Evolutionary conservation across 2,329 filamentous ascomycete species (phyloP).

Genomic region (Alternaria panax): DNA sequence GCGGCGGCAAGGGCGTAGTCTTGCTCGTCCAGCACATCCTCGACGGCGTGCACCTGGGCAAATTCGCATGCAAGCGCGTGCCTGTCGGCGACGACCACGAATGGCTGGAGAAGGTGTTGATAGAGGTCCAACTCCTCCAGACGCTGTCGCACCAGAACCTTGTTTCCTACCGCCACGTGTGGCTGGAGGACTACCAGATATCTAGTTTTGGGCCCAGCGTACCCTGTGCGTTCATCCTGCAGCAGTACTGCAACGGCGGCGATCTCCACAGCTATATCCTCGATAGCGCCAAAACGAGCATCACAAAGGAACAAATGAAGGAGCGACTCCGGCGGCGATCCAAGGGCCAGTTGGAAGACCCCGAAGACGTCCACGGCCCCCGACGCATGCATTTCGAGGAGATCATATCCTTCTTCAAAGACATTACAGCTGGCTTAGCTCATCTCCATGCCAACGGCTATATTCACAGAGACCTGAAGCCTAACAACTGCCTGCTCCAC

Average conservation of each 20-base stretch:
- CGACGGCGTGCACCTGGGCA: conserved; percentile 84
- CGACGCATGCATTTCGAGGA: conserved; percentile 79
- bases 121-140: conserved; percentile 92
- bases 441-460: conserved; percentile 92
- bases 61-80: conserved; percentile 96
- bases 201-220: conserved; percentile 88
- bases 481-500: conserved; percentile 92
- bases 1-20: conserved; percentile 93
- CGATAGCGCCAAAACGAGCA: conserved; percentile 66
- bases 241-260: conserved; percentile 95
- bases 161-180: conserved; percentile 95
- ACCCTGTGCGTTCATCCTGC: conserved; percentile 93
- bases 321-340: conserved; percentile 84
- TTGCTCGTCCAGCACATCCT: conserved; percentile 91
- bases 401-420: conserved; percentile 95
- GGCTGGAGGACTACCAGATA: conserved; percentile 88
- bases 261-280: conserved; percentile 89
- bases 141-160: conserved; percentile 93
- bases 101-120: conserved; percentile 92
- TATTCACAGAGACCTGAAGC: conserved; percentile 95
- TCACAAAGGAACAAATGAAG: conserved; percentile 85
- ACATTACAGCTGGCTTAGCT: conserved; percentile 89
- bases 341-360: conserved; percentile 74
- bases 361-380: conserved; percentile 59
- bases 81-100: conserved; percentile 91